A percentile compares a stretch with the other conserved stretches of the same genome.
phyloP scores from a whole-genome alignment of 768 basidiomycete genomes.

The Roridomyces roridus region DNA sequence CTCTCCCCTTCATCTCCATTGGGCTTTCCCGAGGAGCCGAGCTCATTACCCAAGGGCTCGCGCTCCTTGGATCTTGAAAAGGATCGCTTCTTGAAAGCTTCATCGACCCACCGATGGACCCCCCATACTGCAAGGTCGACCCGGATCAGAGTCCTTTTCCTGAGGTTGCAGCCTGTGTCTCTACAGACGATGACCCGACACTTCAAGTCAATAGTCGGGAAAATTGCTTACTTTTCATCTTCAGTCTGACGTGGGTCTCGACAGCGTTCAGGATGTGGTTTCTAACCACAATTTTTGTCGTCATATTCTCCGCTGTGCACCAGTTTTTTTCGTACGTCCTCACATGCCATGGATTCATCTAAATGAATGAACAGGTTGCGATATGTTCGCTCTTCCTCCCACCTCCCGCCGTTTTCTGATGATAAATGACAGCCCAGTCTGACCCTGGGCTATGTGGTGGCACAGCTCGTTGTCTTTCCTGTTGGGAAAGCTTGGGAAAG shows the following conservation, averaged over 20 bases:
- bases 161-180: slow-evolving; percentile 10
- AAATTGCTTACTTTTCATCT: not conserved
- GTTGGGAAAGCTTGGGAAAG: slow-evolving; percentile 9
- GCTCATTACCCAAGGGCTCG: not conserved
- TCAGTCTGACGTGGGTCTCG: not conserved
- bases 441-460: slow-evolving; percentile 1
- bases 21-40: not conserved
- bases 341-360: too few relatives aligned
- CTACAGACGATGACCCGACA: slow-evolving; percentile 5
- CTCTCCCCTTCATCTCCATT: not conserved
- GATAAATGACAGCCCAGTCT: slow-evolving; percentile 5
- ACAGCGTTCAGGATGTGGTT: slow-evolving; percentile 12
- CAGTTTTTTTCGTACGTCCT: slow-evolving; percentile 7
- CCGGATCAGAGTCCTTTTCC: slow-evolving; percentile 4
- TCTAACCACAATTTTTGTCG: slow-evolving; percentile 3
- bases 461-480: slow-evolving; percentile 7
- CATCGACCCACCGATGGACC: slow-evolving; percentile 7
- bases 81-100: not conserved
- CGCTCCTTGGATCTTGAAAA: not conserved
- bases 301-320: slow-evolving; percentile 9
- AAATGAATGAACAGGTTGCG: not conserved
- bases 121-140: slow-evolving; percentile 9
- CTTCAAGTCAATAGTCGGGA: slow-evolving; percentile 6
- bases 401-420: not conserved
- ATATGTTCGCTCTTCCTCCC: not conserved